These are phyloP conservation scores for Krasilnikovozyma curviuscula DNA, from an alignment of 768 basidiomycete genomes.

Conservation along the genomic window DNA sequence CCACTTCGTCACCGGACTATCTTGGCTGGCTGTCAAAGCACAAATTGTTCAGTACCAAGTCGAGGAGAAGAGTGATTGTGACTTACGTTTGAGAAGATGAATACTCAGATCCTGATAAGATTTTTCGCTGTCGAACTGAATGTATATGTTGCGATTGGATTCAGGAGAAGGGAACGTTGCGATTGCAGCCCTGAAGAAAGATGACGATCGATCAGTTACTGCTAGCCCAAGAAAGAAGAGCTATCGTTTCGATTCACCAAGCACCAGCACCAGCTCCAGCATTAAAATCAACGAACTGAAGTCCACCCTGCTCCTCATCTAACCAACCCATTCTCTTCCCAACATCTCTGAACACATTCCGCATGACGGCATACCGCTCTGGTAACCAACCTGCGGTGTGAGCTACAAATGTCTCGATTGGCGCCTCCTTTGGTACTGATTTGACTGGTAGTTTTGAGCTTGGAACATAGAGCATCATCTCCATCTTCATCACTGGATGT, in stretches of 20 bases:
- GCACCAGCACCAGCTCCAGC: conserved; percentile 1
- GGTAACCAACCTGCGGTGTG: conserved; percentile 5
- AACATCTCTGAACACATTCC: conserved; percentile 8
- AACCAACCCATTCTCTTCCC: conserved; percentile 5
- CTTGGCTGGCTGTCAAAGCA: not conserved
- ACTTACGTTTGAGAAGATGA: conserved; percentile 3
- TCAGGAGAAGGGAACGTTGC: conserved; percentile 5
- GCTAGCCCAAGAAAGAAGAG: not conserved
- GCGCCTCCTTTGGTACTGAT: conserved; percentile 4
- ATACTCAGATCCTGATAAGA: not conserved
- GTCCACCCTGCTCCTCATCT: not conserved
- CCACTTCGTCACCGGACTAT: conserved; percentile 8
- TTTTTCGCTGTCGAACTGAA: conserved; percentile 4
- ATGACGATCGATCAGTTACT: not conserved
- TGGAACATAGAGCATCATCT: conserved; percentile 4
- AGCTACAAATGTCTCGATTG: conserved; percentile 6
- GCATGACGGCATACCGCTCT: conserved; percentile 6
- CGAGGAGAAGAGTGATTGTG: too few species aligned
- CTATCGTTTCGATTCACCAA: not conserved
- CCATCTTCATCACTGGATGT: conserved; percentile 12
- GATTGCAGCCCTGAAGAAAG: not conserved
- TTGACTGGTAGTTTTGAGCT: conserved; percentile 1
- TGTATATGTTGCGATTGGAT: not conserved
- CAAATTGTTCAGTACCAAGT: not conserved
- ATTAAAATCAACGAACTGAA: conserved; percentile 11